phyloP scores from a whole-genome alignment of 2,329 filamentous ascomycete species.

The Neodidymelliopsis sp. region DNA sequence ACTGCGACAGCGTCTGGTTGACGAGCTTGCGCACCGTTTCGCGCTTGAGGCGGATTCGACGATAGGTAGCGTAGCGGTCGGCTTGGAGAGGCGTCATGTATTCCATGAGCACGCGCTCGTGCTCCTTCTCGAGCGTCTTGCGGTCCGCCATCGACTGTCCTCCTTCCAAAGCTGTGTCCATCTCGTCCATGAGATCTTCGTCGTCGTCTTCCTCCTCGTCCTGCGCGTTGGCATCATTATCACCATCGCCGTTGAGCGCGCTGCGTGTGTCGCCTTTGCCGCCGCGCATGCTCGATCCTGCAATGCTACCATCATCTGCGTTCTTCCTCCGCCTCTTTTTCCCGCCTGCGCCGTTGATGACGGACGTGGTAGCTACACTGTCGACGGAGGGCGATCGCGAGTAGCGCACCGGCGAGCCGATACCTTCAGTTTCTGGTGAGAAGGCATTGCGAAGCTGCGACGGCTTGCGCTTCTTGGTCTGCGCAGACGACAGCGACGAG shows the following conservation, averaged over 20 bases:
- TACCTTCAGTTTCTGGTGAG: slow-evolving; percentile 66
- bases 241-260: slow-evolving; percentile 51
- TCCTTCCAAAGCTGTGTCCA: slow-evolving; percentile 56
- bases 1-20: slow-evolving; percentile 82
- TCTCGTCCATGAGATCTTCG: slow-evolving; percentile 57
- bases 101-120: slow-evolving; percentile 68
- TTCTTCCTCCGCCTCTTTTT: slow-evolving; percentile 61
- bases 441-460: slow-evolving; percentile 82
- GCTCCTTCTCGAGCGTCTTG: slow-evolving; percentile 71
- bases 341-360: slow-evolving; percentile 53
- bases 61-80: slow-evolving; percentile 74
- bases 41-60: slow-evolving; percentile 72
- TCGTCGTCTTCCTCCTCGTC: slow-evolving; percentile 67
- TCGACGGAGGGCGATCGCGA: slow-evolving; percentile 73
- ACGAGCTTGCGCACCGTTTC: slow-evolving; percentile 76
- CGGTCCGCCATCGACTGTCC: slow-evolving; percentile 63
- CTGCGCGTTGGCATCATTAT: slow-evolving; percentile 64
- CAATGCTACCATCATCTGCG: slow-evolving; percentile 43
- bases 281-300: slow-evolving; percentile 45
- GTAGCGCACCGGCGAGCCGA: slow-evolving; percentile 60
- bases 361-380: slow-evolving; percentile 62
- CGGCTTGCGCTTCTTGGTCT: slow-evolving; percentile 73
- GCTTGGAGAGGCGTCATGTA: slow-evolving; percentile 72
- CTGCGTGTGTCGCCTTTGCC: slow-evolving; percentile 41
- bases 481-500: slow-evolving; percentile 56